Percentiles rank a stretch among this genome's conserved stretches.
phyloP scores from a whole-genome alignment of 768 basidiomycete species.

The Pisolithus orientalis region DNA sequence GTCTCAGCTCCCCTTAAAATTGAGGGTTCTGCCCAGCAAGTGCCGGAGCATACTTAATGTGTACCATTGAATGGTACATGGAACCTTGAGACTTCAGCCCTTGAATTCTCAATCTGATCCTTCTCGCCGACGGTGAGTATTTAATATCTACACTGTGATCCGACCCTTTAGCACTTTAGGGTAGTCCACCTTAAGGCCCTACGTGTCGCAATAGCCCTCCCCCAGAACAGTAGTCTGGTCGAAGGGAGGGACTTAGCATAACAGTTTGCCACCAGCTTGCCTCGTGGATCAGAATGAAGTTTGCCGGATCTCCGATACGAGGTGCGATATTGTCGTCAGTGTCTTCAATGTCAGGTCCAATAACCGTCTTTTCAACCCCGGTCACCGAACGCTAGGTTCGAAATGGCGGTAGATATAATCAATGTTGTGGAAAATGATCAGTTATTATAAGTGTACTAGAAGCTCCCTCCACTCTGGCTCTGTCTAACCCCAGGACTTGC shows the following conservation, averaged over 20 bases:
- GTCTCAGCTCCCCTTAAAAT: too few relatives aligned
- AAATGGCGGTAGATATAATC: constrained; percentile 2
- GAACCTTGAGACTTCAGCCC: too few relatives aligned
- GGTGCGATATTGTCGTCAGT: constrained; percentile 27
- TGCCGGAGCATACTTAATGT: too few relatives aligned
- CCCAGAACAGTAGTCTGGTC: constrained; percentile 14
- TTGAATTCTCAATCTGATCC: too few relatives aligned
- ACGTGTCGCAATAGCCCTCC: constrained; percentile 12
- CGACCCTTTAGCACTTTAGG: neutral
- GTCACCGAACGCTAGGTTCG: constrained; percentile 42
- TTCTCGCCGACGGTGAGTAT: too few relatives aligned
- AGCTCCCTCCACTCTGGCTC: constrained; percentile 40
- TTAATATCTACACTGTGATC: neutral
- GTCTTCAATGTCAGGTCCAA: constrained; percentile 27
- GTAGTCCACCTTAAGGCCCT: constrained; percentile 13
- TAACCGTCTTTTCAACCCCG: constrained; percentile 44
- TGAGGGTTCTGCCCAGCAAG: too few relatives aligned
- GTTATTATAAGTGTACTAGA: constrained; percentile 34
- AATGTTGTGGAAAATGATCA: neutral
- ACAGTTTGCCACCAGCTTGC: constrained; percentile 37
- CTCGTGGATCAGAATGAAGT: constrained; percentile 56
- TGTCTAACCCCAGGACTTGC: constrained; percentile 51
- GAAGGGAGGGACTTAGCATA: constrained; percentile 43
- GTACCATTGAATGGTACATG: too few relatives aligned
- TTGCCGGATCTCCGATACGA: constrained; percentile 39